Evolutionary conservation across 495 filamentous ascomycete species (phyloP), one percentile per base, ranked within the genome.

Genomic region (Copromyces sp.): DNA sequence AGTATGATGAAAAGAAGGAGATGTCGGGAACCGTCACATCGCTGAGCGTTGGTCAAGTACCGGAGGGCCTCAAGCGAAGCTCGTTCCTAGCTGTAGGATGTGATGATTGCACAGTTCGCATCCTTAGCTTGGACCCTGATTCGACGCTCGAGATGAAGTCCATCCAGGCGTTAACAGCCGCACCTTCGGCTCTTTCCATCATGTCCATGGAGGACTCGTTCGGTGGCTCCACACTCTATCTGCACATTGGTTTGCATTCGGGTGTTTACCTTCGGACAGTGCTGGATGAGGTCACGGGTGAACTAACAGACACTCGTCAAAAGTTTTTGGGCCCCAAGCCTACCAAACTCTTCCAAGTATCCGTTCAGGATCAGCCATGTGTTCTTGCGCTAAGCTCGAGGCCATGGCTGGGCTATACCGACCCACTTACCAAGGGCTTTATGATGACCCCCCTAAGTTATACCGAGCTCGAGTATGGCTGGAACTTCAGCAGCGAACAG

Each of bases 1-100:
- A 98, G 81, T 97, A 97, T 74, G 94, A 98, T 70, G 95, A 98
- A 74, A 94, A 95, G 81, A 92, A 92, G 74, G 91, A 96, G 78
- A 97, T 98, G 93, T 93, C 91, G 70, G 94, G 93, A n/a, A 97
- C 94, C 0, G 93, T 99, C 24, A 98, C 94, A 17, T 95, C 92
- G 69, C 84, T 99, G 17, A 97, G 94, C 78, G 85, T 99, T 72
- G 96, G 94, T n/a, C 90, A 94, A 68, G 94, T 98, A 20, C 94
- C 95, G 0, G 92, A 95, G 80, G 96, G 96, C 35, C 88, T 93
- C 24, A 82, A 93, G 61, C 86, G 95, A 74, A 95, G 92, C 76
- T 90, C 92, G 3, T 98, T 95, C 82, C 83, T 98, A 47, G 96
- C 96, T 71, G 96, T 99, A 70, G 96, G 96, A 12, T 98, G 94